phyloP scores from a whole-genome alignment of 108 stramenopile species.

The Bacterosira constricta region DNA sequence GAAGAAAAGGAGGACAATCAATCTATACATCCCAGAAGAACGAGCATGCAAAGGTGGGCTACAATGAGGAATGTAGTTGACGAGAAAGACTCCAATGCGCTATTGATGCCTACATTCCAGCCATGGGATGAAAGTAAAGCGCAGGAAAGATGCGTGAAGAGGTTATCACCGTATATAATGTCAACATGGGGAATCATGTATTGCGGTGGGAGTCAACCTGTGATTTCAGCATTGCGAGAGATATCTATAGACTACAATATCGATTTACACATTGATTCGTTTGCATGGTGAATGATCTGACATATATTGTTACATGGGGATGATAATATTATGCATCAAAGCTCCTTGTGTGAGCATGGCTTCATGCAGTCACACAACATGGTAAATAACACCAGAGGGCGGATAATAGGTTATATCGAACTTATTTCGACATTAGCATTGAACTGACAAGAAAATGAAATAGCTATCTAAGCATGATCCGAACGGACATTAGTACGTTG shows the following conservation, averaged over 20 bases:
- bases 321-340: too few relatives aligned
- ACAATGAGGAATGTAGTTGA: background rate
- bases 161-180: constrained; percentile 12
- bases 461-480: too few relatives aligned
- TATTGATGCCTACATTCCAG: constrained; percentile 19
- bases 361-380: too few relatives aligned
- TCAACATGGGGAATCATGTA: constrained; percentile 49
- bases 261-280: constrained; percentile 46
- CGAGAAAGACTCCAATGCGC: background rate
- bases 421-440: too few relatives aligned
- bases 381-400: too few relatives aligned
- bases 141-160: constrained; percentile 26
- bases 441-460: too few relatives aligned
- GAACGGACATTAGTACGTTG: too few relatives aligned
- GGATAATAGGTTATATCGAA: too few relatives aligned
- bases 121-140: constrained; percentile 29
- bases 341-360: too few relatives aligned
- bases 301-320: too few relatives aligned
- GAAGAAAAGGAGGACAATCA: background rate
- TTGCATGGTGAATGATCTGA: constrained; percentile 25
- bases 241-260: constrained; percentile 36
- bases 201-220: constrained; percentile 39
- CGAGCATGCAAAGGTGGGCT: constrained; percentile 1
- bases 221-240: constrained; percentile 24
- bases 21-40: background rate